These are phyloP conservation scores for Chaetomium sp. DNA, from an alignment of 2,329 filamentous ascomycete species.

Conservation along the genomic window DNA sequence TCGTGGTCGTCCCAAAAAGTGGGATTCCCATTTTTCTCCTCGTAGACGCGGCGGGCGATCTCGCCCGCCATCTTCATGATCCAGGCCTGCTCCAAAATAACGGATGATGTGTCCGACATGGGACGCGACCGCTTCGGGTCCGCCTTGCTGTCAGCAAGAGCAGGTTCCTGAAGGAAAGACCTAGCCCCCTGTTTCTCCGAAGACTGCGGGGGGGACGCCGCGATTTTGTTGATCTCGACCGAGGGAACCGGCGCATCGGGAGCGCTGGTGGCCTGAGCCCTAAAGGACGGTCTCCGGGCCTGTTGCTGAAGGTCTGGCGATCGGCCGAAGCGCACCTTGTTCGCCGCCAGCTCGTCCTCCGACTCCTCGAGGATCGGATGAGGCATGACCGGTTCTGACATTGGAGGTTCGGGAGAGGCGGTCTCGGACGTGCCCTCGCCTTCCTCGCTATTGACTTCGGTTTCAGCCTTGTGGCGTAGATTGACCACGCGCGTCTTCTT, in stretches of 20 bases:
- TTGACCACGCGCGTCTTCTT: conserved; percentile 86
- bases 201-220: conserved; percentile 12
- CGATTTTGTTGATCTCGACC: conserved; percentile 25
- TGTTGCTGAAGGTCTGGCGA: conserved; percentile 37
- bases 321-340: conserved; percentile 48
- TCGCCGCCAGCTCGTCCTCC: conserved; percentile 53
- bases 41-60: conserved; percentile 82
- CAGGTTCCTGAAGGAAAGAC: neutral
- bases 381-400: conserved; percentile 62
- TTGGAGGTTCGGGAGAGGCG: conserved; percentile 59
- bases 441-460: conserved; percentile 35
- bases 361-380: conserved; percentile 48
- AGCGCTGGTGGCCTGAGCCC: conserved; percentile 41
- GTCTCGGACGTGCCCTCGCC: conserved; percentile 55
- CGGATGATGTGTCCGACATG: conserved; percentile 55
- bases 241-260: conserved; percentile 31
- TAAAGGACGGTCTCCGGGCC: conserved; percentile 40
- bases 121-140: conserved; percentile 39
- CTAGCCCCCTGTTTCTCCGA: conserved; percentile 19
- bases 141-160: conserved; percentile 36
- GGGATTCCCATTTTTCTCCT: conserved; percentile 70
- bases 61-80: conserved; percentile 93
- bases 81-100: conserved; percentile 79
- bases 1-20: conserved; percentile 58
- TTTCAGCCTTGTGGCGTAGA: conserved; percentile 61